Evolutionary conservation across 352 stramenopile species (phyloP).

Genomic region (Aphanomyces stellatus): DNA sequence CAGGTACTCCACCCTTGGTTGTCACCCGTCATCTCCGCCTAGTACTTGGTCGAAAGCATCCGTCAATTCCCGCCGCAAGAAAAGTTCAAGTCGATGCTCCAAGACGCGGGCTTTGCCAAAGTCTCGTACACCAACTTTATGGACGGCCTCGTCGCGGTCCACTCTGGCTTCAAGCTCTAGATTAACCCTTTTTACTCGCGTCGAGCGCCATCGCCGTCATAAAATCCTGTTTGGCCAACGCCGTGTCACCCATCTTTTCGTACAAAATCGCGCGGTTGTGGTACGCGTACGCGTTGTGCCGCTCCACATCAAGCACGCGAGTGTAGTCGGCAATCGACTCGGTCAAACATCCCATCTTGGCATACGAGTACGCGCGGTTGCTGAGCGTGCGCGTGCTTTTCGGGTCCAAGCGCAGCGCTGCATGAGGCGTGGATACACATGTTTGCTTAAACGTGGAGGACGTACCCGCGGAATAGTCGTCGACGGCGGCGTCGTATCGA

Average conservation of each 20-base stretch:
- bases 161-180: constrained; percentile 95
- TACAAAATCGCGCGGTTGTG: constrained; percentile 81
- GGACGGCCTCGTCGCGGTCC: constrained; percentile 94
- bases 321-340: constrained; percentile 71
- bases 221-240: constrained; percentile 34
- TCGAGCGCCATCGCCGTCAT: constrained; percentile 23
- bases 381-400: constrained; percentile 70
- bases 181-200: not conserved
- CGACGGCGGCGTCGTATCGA: constrained; percentile 52
- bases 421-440: not conserved
- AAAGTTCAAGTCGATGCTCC: constrained; percentile 92
- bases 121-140: constrained; percentile 96
- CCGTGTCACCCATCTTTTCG: constrained; percentile 51
- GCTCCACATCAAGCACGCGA: constrained; percentile 55
- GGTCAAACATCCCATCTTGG: constrained; percentile 62
- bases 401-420: constrained; percentile 56
- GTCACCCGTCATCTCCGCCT: not conserved
- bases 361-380: constrained; percentile 78
- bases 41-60: constrained; percentile 99
- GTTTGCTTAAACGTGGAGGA: not conserved
- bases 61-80: constrained; percentile 97
- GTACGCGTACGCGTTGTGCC: constrained; percentile 66
- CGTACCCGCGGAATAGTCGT: constrained; percentile 54
- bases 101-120: constrained; percentile 89
- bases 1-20: constrained; percentile 46